A percentile compares a stretch with the other conserved stretches of the same genome.
These are phyloP conservation scores for Phytophthora lateralis DNA, from an alignment of 352 stramenopile species.

Conservation along the genomic window DNA sequence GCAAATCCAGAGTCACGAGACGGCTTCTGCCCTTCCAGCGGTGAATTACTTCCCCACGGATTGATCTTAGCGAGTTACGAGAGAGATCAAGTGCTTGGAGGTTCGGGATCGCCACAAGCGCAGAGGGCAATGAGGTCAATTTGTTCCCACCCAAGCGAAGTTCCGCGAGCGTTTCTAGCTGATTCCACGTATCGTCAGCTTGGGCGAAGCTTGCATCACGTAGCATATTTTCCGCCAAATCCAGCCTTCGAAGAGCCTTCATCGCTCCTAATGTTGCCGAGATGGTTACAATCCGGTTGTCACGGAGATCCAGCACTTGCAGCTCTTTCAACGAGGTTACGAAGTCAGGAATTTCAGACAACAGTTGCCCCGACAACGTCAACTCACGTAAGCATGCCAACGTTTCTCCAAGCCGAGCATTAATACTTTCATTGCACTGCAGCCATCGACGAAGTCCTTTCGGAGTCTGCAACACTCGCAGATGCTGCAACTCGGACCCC, in stretches of 20 bases:
- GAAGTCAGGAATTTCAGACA: conserved; percentile 26
- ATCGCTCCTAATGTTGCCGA: conserved; percentile 22
- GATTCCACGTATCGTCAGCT: conserved; percentile 22
- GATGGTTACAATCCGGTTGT: conserved; percentile 35
- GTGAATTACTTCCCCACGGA: conserved; percentile 28
- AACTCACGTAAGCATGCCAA: conserved; percentile 19
- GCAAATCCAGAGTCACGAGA: conserved; percentile 43
- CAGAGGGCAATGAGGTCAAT: conserved; percentile 23
- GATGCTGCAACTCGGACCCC: conserved; percentile 28
- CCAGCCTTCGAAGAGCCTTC: conserved; percentile 29
- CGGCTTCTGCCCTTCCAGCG: conserved; percentile 29
- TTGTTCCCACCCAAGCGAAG: conserved; percentile 27
- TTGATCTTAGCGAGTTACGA: conserved; percentile 22
- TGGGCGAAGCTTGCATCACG: conserved; percentile 35
- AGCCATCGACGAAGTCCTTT: conserved; percentile 25
- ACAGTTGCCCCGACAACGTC: conserved; percentile 18
- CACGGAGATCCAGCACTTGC: conserved; percentile 31
- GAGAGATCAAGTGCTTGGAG: conserved; percentile 32
- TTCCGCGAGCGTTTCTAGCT: conserved; percentile 18
- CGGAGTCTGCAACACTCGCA: conserved; percentile 28
- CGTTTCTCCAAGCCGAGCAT: conserved; percentile 15
- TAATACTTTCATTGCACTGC: conserved; percentile 25
- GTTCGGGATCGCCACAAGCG: conserved; percentile 19
- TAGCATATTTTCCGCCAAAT: conserved; percentile 50
- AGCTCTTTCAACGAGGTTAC: conserved; percentile 29